Percentiles rank a stretch among this genome's conserved stretches.
These are phyloP conservation scores for Neoscytalidium dimidiatum DNA, from an alignment of 2,329 filamentous ascomycete genomes.

Conservation along the genomic window DNA sequence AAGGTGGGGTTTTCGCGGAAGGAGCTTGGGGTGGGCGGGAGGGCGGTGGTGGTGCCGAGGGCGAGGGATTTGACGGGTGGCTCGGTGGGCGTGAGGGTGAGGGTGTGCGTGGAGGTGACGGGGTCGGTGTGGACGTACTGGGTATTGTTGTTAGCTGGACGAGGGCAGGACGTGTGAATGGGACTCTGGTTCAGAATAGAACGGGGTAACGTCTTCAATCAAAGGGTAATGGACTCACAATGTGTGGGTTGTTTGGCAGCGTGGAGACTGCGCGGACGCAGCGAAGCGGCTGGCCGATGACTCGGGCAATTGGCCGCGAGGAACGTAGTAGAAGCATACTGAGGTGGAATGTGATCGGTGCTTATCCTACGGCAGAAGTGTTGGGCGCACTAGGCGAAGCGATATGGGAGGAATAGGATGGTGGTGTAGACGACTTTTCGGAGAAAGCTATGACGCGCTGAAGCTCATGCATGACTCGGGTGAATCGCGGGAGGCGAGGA, in stretches of 20 bases:
- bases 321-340: slow-evolving; percentile 13
- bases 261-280: slow-evolving; percentile 35
- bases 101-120: slow-evolving; percentile 52
- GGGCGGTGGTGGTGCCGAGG: slow-evolving; percentile 55
- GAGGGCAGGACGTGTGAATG: neutral
- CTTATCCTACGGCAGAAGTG: neutral
- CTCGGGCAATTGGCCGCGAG: slow-evolving; percentile 3
- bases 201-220: neutral
- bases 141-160: neutral
- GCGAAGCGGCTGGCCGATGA: neutral
- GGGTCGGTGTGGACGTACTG: slow-evolving; percentile 9
- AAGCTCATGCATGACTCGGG: neutral
- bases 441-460: slow-evolving; percentile 5
- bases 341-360: neutral
- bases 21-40: slow-evolving; percentile 59
- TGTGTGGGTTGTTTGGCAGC: slow-evolving; percentile 46
- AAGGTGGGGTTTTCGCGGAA: slow-evolving; percentile 60
- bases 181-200: neutral
- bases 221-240: slow-evolving; percentile 29
- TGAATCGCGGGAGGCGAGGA: neutral
- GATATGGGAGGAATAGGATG: neutral
- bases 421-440: neutral
- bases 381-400: neutral
- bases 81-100: slow-evolving; percentile 58
- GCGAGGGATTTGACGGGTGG: slow-evolving; percentile 57